Percentiles rank a stretch among this genome's conserved stretches.
These are phyloP conservation scores for Diaporthe sp. DNA, from an alignment of 2,329 filamentous ascomycete species.

Conservation along the genomic window DNA sequence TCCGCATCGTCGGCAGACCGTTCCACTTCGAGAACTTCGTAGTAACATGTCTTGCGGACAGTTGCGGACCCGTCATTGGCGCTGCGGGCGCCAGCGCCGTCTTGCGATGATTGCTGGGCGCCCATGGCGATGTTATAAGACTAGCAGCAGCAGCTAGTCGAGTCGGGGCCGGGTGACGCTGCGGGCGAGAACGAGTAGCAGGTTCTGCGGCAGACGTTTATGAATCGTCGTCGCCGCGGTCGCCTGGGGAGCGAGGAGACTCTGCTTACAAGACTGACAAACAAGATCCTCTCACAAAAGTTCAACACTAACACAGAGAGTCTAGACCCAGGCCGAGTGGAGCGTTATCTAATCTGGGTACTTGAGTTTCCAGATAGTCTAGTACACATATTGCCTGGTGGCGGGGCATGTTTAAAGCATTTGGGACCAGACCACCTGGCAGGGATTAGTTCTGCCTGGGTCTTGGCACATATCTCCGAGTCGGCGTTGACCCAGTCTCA, in stretches of 20 bases:
- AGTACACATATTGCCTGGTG: neutral
- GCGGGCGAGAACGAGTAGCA: neutral
- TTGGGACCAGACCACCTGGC: neutral
- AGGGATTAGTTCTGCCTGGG: neutral
- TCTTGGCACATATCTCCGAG: neutral
- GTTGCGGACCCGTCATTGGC: constrained; percentile 45
- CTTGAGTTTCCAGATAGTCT: too few species aligned
- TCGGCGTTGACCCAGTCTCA: neutral
- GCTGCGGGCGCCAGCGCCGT: constrained; percentile 44
- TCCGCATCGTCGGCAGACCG: constrained; percentile 84
- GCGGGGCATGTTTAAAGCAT: neutral
- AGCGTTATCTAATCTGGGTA: neutral
- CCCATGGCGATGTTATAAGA: constrained; percentile 59
- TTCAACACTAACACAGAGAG: neutral
- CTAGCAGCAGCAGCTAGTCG: constrained; percentile 1
- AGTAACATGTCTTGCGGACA: constrained; percentile 80
- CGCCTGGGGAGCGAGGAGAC: neutral
- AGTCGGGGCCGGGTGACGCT: neutral
- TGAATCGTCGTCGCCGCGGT: neutral
- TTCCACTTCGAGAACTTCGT: constrained; percentile 84
- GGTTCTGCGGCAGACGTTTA: neutral
- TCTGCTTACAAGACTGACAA: neutral
- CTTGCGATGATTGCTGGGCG: constrained; percentile 66
- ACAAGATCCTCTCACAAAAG: neutral
- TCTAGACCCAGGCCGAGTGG: constrained; percentile 20